Evolutionary conservation across 148 eudicot species (phyloP).

Genomic region (Pharnaceum exiguum): DNA sequence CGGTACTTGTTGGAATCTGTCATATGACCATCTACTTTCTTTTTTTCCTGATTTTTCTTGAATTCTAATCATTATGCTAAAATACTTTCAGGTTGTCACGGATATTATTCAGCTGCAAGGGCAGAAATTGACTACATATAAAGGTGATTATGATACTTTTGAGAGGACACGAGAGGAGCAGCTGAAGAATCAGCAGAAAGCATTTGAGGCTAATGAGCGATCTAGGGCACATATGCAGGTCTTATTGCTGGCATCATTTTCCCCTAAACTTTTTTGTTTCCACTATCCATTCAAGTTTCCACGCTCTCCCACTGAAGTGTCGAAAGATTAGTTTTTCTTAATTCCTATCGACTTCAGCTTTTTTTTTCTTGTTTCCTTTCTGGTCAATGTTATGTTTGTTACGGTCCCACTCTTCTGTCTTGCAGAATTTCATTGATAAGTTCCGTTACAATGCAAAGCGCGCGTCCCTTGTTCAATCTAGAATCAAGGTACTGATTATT

Average conservation of each 20-base stretch:
- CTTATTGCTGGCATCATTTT: conserved; percentile 8
- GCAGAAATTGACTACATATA: conserved; percentile 66
- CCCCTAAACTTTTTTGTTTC: no score
- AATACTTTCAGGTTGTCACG: conserved; percentile 77
- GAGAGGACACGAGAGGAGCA: conserved; percentile 95
- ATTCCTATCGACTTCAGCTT: not conserved
- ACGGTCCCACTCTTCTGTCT: conserved; percentile 8
- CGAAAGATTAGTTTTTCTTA: not conserved
- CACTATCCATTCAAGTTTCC: no score
- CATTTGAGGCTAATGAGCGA: conserved; percentile 89
- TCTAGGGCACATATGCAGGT: conserved; percentile 99
- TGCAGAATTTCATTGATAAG: conserved; percentile 93
- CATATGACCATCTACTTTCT: not conserved
- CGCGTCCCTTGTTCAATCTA: conserved; percentile 98
- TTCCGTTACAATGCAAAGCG: conserved; percentile 99
- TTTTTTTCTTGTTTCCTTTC: conserved; percentile 4
- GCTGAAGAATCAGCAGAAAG: conserved; percentile 81
- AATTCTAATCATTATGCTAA: conserved; percentile 11
- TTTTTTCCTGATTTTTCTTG: not conserved
- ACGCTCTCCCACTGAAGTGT: no score
- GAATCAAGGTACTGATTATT: conserved; percentile 71
- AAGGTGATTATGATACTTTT: conserved; percentile 89
- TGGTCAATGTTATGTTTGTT: conserved; percentile 5
- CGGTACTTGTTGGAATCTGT: conserved; percentile 32
- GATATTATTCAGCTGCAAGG: conserved; percentile 91